Conservation (phyloP, 2,329 filamentous ascomycete species). For the Seiridium cupressi region DNA sequence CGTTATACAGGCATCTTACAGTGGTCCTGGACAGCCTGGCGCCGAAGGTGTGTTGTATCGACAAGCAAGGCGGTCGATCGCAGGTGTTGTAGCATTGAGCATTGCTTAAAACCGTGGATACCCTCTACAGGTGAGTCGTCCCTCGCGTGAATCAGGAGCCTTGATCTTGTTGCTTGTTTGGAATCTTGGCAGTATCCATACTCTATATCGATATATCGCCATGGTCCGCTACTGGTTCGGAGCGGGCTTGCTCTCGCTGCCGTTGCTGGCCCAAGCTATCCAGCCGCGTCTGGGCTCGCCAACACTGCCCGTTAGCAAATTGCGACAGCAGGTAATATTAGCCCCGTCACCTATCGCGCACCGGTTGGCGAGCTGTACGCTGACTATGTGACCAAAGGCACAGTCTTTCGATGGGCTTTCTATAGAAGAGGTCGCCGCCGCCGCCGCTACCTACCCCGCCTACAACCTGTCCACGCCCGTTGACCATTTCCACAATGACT, state of each 20-base stretch:
- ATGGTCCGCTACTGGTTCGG: background rate
- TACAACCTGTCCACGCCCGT: slow-evolving; percentile 51
- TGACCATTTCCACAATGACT: slow-evolving; percentile 83
- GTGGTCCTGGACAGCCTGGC: background rate
- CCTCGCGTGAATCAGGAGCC: background rate
- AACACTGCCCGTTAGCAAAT: background rate
- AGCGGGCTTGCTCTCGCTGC: slow-evolving; percentile 4
- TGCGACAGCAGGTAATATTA: slow-evolving; percentile 2
- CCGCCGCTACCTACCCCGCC: slow-evolving; percentile 29
- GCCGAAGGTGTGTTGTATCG: background rate
- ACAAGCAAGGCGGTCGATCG: background rate
- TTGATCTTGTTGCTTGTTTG: background rate
- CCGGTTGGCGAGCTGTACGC: too few relatives aligned
- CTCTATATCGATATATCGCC: background rate
- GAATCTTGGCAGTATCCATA: too few relatives aligned
- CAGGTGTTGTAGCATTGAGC: background rate
- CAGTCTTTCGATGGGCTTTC: background rate
- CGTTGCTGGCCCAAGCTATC: background rate
- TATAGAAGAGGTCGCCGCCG: background rate
- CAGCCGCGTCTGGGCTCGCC: background rate
- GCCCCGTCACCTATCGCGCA: too few relatives aligned
- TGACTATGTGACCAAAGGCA: background rate
- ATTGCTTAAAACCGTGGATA: too few relatives aligned
- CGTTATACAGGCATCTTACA: background rate
- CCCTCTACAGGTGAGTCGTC: background rate